Base-by-base conservation (phyloP, 2,329 filamentous ascomycete species). In the Penicillium concentricum region DNA sequence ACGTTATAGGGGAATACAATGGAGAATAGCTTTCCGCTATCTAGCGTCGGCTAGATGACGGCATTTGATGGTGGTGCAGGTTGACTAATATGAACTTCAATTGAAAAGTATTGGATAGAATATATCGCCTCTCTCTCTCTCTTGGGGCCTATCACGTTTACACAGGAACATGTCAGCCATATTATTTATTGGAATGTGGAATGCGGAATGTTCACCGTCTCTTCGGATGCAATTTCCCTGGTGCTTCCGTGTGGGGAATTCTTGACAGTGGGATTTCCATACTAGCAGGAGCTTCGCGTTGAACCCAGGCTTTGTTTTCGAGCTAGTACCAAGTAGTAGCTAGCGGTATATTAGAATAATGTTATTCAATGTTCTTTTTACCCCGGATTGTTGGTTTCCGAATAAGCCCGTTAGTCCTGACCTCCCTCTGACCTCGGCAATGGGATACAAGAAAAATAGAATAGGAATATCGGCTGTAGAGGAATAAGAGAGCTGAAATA, bases 311-410 rank as follows among this genome's bases (percentile, higher is more conserved):
- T 41, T 24, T 41, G 20, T 22, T 54, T 20, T 6, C 12, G 16
- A 32, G 28, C 49, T 54, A 54, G 42, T 54, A 48, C 42, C 10
- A 24, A 18, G 20, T 46, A 4, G 30, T 35, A 30, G 24, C 20
- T 46, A 46, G 43, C 30, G 43, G 44, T 46, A 46, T 46, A 28
- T 20, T 30, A 28, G n/a, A 24, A 46, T 41, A 43, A 41, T 43
- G 15, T 32, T 20, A 24, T 43, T 43, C 20, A 35, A 44, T 44
- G 16, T 16, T 4, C 9, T 42, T 28, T 18, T 56, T 56, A 56
- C 54, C 54, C 54, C 54, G 41, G 54, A 52, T 52, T 41, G 7
- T 43, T 5, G 15, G 22, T 37, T 49, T 51, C 52, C 52, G 52
- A 52, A 37, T 52, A 10, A 51, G 28, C 38, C 38, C 38, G 30